Evolutionary conservation across 768 basidiomycete species (phyloP).

Genomic region (Gymnopilus dilepis): DNA sequence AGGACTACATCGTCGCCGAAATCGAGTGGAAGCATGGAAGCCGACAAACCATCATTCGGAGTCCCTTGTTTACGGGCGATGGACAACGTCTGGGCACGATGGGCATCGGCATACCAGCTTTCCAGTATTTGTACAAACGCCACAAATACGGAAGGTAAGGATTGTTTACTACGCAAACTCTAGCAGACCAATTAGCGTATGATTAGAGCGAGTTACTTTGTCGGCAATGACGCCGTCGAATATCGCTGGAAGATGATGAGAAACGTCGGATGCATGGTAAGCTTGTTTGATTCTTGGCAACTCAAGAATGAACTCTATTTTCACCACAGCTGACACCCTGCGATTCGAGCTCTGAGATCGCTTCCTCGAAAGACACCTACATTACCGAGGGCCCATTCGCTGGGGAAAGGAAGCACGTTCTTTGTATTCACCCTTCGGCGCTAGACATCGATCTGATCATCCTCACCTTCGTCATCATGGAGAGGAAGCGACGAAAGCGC

Average conservation of each 20-base stretch:
- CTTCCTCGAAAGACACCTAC: constrained; percentile 39
- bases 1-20: constrained; percentile 52
- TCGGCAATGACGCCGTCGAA: constrained; percentile 53
- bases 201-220: constrained; percentile 51
- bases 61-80: constrained; percentile 40
- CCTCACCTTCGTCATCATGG: constrained; percentile 60
- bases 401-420: constrained; percentile 50
- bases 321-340: constrained; percentile 42
- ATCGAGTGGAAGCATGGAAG: constrained; percentile 52
- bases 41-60: constrained; percentile 47
- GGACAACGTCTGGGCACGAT: constrained; percentile 31
- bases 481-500: constrained; percentile 54
- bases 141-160: constrained; percentile 48
- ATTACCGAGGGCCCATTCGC: constrained; percentile 52
- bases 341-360: constrained; percentile 46
- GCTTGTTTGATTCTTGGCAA: constrained; percentile 17
- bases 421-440: constrained; percentile 51
- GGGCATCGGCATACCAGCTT: constrained; percentile 39
- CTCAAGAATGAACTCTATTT: background rate
- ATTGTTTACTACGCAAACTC: background rate
- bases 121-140: constrained; percentile 49
- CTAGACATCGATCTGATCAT: constrained; percentile 58
- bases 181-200: background rate
- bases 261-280: constrained; percentile 46
- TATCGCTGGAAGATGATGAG: constrained; percentile 54